These are phyloP conservation scores for Boletellus ananas DNA, from an alignment of 768 basidiomycete species.

Conservation along the genomic window DNA sequence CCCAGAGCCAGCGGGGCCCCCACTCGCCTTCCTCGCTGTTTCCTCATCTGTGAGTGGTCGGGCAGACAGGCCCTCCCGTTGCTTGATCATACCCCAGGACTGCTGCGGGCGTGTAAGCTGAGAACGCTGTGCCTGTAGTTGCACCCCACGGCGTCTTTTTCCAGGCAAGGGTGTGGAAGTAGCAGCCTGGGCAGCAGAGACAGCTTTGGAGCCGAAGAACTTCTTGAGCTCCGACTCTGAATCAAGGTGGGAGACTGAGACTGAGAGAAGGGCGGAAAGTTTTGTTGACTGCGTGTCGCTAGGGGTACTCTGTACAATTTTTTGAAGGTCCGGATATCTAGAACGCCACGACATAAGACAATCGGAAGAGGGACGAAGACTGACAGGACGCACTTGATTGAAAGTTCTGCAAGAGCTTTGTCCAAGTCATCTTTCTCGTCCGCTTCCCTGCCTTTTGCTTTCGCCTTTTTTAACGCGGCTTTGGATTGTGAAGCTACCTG, in stretches of 20 bases:
- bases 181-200: constrained; percentile 54
- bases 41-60: constrained; percentile 57
- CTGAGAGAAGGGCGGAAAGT: constrained; percentile 59
- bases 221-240: constrained; percentile 86
- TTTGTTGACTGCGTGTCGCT: constrained; percentile 30
- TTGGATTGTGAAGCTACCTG: constrained; percentile 28
- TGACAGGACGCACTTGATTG: constrained; percentile 52
- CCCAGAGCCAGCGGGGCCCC: constrained; percentile 48
- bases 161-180: constrained; percentile 33
- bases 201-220: constrained; percentile 91
- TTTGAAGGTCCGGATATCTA: constrained; percentile 55
- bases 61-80: constrained; percentile 71
- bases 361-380: not conserved
- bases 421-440: constrained; percentile 77
- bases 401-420: constrained; percentile 79
- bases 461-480: constrained; percentile 57
- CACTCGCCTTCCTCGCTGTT: constrained; percentile 40
- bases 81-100: constrained; percentile 68
- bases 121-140: constrained; percentile 48
- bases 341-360: not conserved
- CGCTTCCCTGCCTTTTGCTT: constrained; percentile 59
- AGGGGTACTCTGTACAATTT: constrained; percentile 23
- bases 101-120: constrained; percentile 73
- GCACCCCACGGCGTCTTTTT: constrained; percentile 36
- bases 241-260: constrained; percentile 81